These are phyloP conservation scores for Taiwanofungus camphoratus DNA, from an alignment of 1,284 basidiomycete species.

Conservation along the genomic window DNA sequence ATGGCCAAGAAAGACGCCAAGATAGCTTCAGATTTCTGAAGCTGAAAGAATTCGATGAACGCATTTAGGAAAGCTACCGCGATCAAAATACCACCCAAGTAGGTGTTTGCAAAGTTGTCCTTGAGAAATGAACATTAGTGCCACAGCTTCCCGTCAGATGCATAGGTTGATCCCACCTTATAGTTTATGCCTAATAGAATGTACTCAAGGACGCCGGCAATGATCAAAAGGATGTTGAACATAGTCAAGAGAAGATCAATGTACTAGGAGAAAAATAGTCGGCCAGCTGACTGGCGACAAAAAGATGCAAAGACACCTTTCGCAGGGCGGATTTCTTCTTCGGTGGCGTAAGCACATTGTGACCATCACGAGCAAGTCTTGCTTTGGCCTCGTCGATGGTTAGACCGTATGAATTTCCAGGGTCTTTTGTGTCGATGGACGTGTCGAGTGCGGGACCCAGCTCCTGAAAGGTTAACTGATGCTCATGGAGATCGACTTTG, in stretches of 20 bases:
- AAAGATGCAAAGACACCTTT: constrained; percentile 38
- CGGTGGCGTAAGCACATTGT: constrained; percentile 60
- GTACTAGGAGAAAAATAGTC: constrained; percentile 36
- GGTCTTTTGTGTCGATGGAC: constrained; percentile 47
- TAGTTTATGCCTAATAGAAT: constrained; percentile 57
- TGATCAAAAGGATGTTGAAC: constrained; percentile 64
- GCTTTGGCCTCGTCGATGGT: constrained; percentile 46
- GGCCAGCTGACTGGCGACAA: constrained; percentile 4
- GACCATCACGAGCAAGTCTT: constrained; percentile 49
- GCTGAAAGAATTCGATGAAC: constrained; percentile 66
- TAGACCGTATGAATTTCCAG: constrained; percentile 46
- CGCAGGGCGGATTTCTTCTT: constrained; percentile 59
- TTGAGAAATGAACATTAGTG: constrained; percentile 19
- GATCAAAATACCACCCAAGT: constrained; percentile 64
- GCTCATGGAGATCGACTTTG: constrained; percentile 52
- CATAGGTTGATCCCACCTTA: constrained; percentile 34
- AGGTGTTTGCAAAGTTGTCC: constrained; percentile 61
- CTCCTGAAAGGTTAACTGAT: constrained; percentile 38
- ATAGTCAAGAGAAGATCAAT: constrained; percentile 56
- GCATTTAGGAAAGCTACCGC: constrained; percentile 67
- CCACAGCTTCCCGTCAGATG: background rate
- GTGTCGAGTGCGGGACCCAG: constrained; percentile 41
- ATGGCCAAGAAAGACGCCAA: constrained; percentile 65
- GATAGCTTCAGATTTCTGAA: constrained; percentile 67
- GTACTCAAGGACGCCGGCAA: constrained; percentile 61